These are phyloP conservation scores for Tremella mesenterica DNA, from an alignment of 768 basidiomycete species.

Conservation along the genomic window DNA sequence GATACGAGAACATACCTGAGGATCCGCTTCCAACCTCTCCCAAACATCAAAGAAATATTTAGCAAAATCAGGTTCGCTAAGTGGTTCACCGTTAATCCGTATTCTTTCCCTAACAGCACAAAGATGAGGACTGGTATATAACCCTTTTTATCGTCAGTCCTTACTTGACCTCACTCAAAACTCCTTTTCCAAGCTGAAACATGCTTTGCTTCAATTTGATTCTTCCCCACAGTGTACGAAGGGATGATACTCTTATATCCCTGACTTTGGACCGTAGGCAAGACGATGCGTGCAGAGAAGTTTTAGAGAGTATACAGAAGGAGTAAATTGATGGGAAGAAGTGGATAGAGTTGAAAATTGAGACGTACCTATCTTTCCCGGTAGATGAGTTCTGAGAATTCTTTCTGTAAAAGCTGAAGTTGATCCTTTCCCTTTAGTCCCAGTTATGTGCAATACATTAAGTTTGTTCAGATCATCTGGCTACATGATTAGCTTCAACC, in stretches of 20 bases:
- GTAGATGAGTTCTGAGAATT: conserved; percentile 65
- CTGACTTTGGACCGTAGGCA: no score
- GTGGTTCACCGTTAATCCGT: conserved; percentile 77
- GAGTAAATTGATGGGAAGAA: no score
- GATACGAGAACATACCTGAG: conserved; percentile 51
- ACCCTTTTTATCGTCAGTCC: conserved; percentile 51
- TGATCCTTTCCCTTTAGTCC: conserved; percentile 97
- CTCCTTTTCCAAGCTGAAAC: no score
- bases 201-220: no score
- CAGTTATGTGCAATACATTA: conserved; percentile 92
- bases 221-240: no score
- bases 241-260: no score
- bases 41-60: conserved; percentile 94
- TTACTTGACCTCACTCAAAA: not conserved
- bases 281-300: no score
- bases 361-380: conserved; percentile 64
- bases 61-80: conserved; percentile 80
- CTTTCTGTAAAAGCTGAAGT: conserved; percentile 88
- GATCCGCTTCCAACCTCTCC: conserved; percentile 65
- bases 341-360: not conserved
- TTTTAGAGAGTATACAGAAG: no score
- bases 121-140: conserved; percentile 95
- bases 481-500: conserved; percentile 50
- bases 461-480: conserved; percentile 71
- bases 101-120: conserved; percentile 93